Evolutionary conservation across 2,329 filamentous ascomycete genomes (phyloP).

Genomic region (Diaporthe vexans): DNA sequence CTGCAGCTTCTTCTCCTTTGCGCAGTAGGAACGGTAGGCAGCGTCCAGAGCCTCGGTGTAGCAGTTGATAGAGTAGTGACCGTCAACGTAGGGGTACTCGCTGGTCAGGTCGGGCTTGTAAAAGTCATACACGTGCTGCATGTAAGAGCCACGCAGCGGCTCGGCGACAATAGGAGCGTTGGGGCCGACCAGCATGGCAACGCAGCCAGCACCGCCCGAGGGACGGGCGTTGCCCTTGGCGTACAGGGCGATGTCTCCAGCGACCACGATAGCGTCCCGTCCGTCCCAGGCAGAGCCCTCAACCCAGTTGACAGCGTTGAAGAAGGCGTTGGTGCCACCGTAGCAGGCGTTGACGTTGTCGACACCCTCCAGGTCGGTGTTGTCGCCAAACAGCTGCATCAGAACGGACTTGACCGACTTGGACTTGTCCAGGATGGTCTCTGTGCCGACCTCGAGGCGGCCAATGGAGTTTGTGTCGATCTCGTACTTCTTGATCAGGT

Average conservation of each 20-base stretch:
- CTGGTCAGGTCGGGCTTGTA: constrained; percentile 91
- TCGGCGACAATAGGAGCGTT: constrained; percentile 83
- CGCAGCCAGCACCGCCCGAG: constrained; percentile 83
- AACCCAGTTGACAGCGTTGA: constrained; percentile 88
- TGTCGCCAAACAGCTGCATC: constrained; percentile 88
- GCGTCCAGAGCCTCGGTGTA: constrained; percentile 85
- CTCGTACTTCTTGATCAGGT: constrained; percentile 85
- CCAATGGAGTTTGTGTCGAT: constrained; percentile 84
- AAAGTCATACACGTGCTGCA: constrained; percentile 89
- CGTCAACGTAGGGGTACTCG: constrained; percentile 89
- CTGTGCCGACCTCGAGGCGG: constrained; percentile 86
- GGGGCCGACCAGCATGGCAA: constrained; percentile 84
- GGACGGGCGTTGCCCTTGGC: constrained; percentile 86
- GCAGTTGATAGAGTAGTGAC: constrained; percentile 86
- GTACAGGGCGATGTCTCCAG: constrained; percentile 88
- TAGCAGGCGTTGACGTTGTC: constrained; percentile 91
- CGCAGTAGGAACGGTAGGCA: constrained; percentile 85
- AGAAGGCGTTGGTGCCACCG: constrained; percentile 86
- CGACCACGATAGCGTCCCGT: constrained; percentile 83
- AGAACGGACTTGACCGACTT: constrained; percentile 91
- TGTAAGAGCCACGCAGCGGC: constrained; percentile 83
- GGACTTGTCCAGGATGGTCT: constrained; percentile 90
- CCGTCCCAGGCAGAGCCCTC: constrained; percentile 91
- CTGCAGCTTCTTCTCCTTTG: constrained; percentile 74
- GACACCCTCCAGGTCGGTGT: constrained; percentile 87